Base-by-base conservation (phyloP, 2,329 filamentous ascomycete species). In the Phoma herbarum region DNA sequence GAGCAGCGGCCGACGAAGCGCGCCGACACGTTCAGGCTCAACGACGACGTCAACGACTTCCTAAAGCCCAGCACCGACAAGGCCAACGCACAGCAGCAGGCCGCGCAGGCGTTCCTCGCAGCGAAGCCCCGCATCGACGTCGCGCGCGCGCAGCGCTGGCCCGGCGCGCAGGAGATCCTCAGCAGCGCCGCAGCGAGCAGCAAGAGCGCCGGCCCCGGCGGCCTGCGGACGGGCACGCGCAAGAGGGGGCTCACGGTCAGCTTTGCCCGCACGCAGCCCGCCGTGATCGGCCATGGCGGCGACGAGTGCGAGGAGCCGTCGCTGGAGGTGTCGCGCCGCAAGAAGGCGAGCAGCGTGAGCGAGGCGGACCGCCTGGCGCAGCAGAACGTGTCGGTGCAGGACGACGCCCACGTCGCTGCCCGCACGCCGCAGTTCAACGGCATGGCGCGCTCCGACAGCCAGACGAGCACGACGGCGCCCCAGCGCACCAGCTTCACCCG, bases 251-350 rank as follows among this genome's bases (percentile, higher is more conserved):
- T 95, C 61, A 81, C 81, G 4, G 93, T 97, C 33, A 86, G 83
- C 55, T 97, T 97, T 70, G 85, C 84, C 51, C 87, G 91, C 66
- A 84, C 84, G 10, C 82, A 84, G 53, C 93, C 93, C 7, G 90
- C 92, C 45, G 78, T 97, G 61, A 97, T 98, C 71, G 94, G 94
- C 45, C 89, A 94, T 76, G 94, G 94, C 57, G 94, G 94, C 31
- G 94, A 97, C 71, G 93, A 97, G 75, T 89, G 90, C 53, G 88
- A 91, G 52, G 80, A 85, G 9, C 90, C 91, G 1, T 85, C 88
- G 1, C 81, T 87, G 20, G 90, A 95, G 72, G 89, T 97, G 53
- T 88, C 87, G 5, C 83, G 81, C 72, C 81, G 79, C 62, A 88
- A 84, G 75, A 74, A 73, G 58, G 63, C 68, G 28, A 62, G 55